phyloP scores from a whole-genome alignment of 1,284 basidiomycete genomes.

The Pulchroboletus neoregius region DNA sequence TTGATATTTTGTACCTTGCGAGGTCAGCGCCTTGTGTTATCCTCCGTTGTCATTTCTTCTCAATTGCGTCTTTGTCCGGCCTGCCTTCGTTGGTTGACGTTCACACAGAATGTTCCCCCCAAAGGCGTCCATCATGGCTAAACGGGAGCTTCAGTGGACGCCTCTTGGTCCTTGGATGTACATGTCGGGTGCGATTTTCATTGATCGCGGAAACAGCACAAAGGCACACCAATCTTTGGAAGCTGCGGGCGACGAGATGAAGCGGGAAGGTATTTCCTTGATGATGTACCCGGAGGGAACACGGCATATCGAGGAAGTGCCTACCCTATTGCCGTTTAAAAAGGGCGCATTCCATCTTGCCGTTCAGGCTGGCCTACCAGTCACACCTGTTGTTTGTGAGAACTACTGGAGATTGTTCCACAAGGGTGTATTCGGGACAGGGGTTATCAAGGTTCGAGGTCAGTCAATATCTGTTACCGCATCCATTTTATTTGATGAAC shows the following conservation, averaged over 20 bases:
- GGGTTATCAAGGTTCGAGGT: constrained; percentile 83
- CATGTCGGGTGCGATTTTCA: constrained; percentile 89
- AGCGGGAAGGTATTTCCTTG: constrained; percentile 66
- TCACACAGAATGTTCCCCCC: constrained; percentile 75
- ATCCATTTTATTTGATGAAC: constrained; percentile 18
- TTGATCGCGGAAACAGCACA: constrained; percentile 83
- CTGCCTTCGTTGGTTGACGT: constrained; percentile 3
- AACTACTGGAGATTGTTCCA: constrained; percentile 90
- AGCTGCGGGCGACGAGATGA: constrained; percentile 82
- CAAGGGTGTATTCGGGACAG: constrained; percentile 73
- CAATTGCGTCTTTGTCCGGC: background rate
- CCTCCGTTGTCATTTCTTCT: constrained; percentile 3
- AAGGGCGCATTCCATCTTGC: constrained; percentile 99
- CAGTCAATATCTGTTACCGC: constrained; percentile 27
- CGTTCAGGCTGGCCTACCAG: constrained; percentile 82
- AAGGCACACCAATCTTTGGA: constrained; percentile 75
- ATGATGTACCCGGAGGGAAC: constrained; percentile 96
- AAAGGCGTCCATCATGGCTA: constrained; percentile 87
- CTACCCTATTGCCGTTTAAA: constrained; percentile 85
- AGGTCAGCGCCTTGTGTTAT: constrained; percentile 45
- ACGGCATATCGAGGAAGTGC: constrained; percentile 64
- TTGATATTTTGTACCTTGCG: constrained; percentile 84
- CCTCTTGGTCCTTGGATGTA: constrained; percentile 94
- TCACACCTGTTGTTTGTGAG: constrained; percentile 90
- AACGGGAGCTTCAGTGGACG: constrained; percentile 84